Conservation (phyloP, 768 basidiomycete genomes). For the Leccinum incarnatum region DNA sequence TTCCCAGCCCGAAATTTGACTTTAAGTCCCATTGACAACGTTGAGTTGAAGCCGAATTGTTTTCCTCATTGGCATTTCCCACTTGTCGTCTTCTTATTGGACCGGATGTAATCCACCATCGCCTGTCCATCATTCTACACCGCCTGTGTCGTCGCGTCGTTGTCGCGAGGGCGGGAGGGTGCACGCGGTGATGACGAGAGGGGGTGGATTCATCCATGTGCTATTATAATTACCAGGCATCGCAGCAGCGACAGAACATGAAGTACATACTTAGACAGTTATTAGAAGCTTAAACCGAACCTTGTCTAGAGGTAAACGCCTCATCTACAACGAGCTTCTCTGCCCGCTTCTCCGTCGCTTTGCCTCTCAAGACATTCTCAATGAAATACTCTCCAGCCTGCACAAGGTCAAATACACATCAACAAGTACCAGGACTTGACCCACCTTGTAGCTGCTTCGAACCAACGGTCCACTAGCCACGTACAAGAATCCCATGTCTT, state of each 20-base stretch:
- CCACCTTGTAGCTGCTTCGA: slow-evolving; percentile 94
- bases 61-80: too few relatives aligned
- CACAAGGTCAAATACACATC: slow-evolving; percentile 4
- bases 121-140: too few relatives aligned
- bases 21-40: too few relatives aligned
- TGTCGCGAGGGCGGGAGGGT: slow-evolving; percentile 5
- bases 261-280: neutral
- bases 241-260: neutral
- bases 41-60: too few relatives aligned
- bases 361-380: slow-evolving; percentile 79
- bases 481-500: slow-evolving; percentile 94
- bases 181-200: too few relatives aligned
- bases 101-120: too few relatives aligned
- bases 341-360: slow-evolving; percentile 43
- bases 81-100: too few relatives aligned
- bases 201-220: slow-evolving; percentile 28
- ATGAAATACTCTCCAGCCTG: slow-evolving; percentile 97
- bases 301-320: slow-evolving; percentile 2
- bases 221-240: slow-evolving; percentile 4
- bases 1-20: too few relatives aligned
- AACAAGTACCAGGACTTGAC: slow-evolving; percentile 15
- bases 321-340: slow-evolving; percentile 31
- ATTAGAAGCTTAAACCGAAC: slow-evolving; percentile 2
- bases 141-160: too few relatives aligned
- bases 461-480: slow-evolving; percentile 97